A percentile compares a stretch with the other conserved stretches of the same genome.
Conservation (phyloP, 345 rosid genomes). For the Sapria himalayana region DNA sequence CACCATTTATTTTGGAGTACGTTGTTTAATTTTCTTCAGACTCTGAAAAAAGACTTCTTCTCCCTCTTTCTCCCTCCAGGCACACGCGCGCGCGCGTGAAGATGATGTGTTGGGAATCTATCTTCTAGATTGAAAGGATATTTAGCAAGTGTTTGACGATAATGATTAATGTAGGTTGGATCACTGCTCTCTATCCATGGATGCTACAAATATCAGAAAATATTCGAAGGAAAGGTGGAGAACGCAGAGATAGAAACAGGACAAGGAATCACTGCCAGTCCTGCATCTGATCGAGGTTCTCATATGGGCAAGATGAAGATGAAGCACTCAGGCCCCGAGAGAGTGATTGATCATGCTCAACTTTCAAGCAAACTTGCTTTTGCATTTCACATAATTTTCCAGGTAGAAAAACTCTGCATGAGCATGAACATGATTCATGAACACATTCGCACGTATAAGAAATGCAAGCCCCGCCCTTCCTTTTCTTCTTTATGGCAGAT, state of each 20-base stretch:
- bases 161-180: slow-evolving; percentile 68
- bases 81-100: too few relatives aligned
- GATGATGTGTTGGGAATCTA: too few relatives aligned
- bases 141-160: too few relatives aligned
- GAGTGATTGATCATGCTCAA: slow-evolving; percentile 15
- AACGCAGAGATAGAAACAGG: slow-evolving; percentile 61
- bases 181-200: slow-evolving; percentile 50
- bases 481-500: slow-evolving; percentile 24
- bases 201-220: slow-evolving; percentile 45
- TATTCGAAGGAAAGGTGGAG: slow-evolving; percentile 38
- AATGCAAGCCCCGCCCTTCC: too few relatives aligned
- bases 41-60: too few relatives aligned
- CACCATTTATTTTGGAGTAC: slow-evolving; percentile 71
- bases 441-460: too few relatives aligned
- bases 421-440: too few relatives aligned
- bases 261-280: slow-evolving; percentile 17
- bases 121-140: too few relatives aligned
- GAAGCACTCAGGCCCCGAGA: slow-evolving; percentile 15
- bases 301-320: slow-evolving; percentile 8
- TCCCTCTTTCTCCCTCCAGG: too few relatives aligned
- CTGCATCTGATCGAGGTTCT: slow-evolving; percentile 8
- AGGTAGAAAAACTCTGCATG: too few relatives aligned
- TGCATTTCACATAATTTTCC: slow-evolving; percentile 65
- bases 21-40: too few relatives aligned
- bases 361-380: slow-evolving; percentile 43